A percentile compares a stretch with the other conserved stretches of the same genome.
These are phyloP conservation scores for Penicillium sp. DNA, from an alignment of 2,329 filamentous ascomycete species.

Conservation along the genomic window DNA sequence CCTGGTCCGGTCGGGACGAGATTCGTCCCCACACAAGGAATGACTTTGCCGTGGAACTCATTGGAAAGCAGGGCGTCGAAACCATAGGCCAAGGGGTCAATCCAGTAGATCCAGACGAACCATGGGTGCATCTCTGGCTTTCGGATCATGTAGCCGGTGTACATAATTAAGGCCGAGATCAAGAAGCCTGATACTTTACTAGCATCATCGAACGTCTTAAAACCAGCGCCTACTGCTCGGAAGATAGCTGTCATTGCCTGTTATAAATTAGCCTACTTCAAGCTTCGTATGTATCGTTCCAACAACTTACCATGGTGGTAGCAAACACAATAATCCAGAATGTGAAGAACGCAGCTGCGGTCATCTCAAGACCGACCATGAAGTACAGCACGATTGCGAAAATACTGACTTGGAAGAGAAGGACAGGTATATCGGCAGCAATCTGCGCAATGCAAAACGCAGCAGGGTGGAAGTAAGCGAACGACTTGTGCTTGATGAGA, in stretches of 20 bases:
- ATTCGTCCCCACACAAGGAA: slow-evolving; percentile 43
- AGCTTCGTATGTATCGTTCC: not conserved
- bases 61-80: slow-evolving; percentile 45
- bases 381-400: slow-evolving; percentile 68
- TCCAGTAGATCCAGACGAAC: slow-evolving; percentile 55
- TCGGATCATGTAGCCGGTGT: slow-evolving; percentile 51
- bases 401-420: slow-evolving; percentile 63
- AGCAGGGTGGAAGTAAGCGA: slow-evolving; percentile 62
- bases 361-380: slow-evolving; percentile 62
- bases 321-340: slow-evolving; percentile 61
- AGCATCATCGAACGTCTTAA: slow-evolving; percentile 62
- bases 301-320: slow-evolving; percentile 54
- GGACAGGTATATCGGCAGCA: slow-evolving; percentile 57
- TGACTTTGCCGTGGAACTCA: slow-evolving; percentile 42
- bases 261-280: slow-evolving; percentile 18
- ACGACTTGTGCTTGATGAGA: slow-evolving; percentile 62
- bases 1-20: slow-evolving; percentile 42
- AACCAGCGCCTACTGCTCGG: slow-evolving; percentile 60
- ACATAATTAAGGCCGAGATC: slow-evolving; percentile 44
- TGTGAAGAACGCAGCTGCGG: slow-evolving; percentile 64
- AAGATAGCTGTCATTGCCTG: slow-evolving; percentile 64
- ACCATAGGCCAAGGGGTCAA: slow-evolving; percentile 44
- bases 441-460: slow-evolving; percentile 52
- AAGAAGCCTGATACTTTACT: slow-evolving; percentile 57
- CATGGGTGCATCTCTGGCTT: slow-evolving; percentile 58